Conservation (phyloP, 768 basidiomycete species). For the Amanita jacksonii region DNA sequence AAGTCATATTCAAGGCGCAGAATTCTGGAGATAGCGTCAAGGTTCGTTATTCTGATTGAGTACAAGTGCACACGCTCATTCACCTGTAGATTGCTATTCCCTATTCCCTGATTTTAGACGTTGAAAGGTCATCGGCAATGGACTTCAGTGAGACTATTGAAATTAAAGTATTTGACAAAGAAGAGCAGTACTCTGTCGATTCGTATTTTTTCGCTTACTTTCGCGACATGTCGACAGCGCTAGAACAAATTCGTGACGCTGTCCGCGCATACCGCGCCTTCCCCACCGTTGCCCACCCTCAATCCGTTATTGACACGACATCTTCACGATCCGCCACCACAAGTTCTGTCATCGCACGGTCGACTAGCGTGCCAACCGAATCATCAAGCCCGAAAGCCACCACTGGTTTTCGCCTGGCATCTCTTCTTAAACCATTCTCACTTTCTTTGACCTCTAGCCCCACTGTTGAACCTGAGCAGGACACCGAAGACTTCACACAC, state of each 20-base stretch:
- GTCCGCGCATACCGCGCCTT: slow-evolving; percentile 47
- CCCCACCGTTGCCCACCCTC: slow-evolving; percentile 23
- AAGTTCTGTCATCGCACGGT: slow-evolving; percentile 27
- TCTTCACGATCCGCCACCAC: slow-evolving; percentile 27
- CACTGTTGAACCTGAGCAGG: slow-evolving; percentile 22
- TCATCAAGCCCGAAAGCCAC: slow-evolving; percentile 21
- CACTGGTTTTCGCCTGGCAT: slow-evolving; percentile 55
- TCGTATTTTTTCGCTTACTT: slow-evolving; percentile 97
- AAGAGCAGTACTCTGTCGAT: slow-evolving; percentile 68
- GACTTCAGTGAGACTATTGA: slow-evolving; percentile 97
- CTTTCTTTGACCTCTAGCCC: slow-evolving; percentile 15
- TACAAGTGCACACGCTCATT: slow-evolving; percentile 1
- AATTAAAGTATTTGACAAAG: slow-evolving; percentile 81
- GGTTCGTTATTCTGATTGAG: slow-evolving; percentile 28
- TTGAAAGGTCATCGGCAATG: slow-evolving; percentile 81
- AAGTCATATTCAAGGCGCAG: slow-evolving; percentile 92
- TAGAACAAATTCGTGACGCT: slow-evolving; percentile 74
- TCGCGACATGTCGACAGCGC: slow-evolving; percentile 63
- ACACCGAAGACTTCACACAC: slow-evolving; percentile 63
- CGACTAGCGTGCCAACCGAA: slow-evolving; percentile 28
- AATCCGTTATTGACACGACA: slow-evolving; percentile 53
- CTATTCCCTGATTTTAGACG: slow-evolving; percentile 79
- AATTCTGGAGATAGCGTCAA: slow-evolving; percentile 96
- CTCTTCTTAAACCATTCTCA: slow-evolving; percentile 59
- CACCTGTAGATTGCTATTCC: slow-evolving; percentile 76